phyloP scores from a whole-genome alignment of 2,329 filamentous ascomycete species.

The Juglanconis juglandina region DNA sequence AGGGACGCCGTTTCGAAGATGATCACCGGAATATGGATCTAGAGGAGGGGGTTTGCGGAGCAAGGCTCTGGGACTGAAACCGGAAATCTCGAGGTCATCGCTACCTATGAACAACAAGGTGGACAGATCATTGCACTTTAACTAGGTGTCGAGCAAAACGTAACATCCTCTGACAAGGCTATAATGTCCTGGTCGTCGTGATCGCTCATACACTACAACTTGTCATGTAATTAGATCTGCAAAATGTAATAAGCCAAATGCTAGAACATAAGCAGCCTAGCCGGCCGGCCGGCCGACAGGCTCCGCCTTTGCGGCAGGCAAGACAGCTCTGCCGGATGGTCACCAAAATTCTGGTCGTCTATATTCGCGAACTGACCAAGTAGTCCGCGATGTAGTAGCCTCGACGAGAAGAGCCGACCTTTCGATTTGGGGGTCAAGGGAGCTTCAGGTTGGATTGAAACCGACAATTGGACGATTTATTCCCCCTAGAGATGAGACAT shows the following conservation, averaged over 20 bases:
- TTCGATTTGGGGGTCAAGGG: neutral
- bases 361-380: neutral
- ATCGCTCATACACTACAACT: too few relatives aligned
- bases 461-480: neutral
- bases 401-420: neutral
- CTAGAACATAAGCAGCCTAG: neutral
- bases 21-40: neutral
- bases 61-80: neutral
- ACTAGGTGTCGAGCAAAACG: neutral
- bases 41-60: neutral
- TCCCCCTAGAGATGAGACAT: too few relatives aligned
- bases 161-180: neutral
- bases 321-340: neutral
- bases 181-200: too few relatives aligned
- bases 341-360: neutral
- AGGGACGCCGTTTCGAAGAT: neutral
- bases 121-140: neutral
- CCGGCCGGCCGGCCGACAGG: neutral
- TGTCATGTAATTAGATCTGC: neutral
- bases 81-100: slow-evolving; percentile 1
- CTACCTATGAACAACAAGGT: neutral
- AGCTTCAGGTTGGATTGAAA: neutral
- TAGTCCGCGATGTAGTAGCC: neutral
- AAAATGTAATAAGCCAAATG: neutral
- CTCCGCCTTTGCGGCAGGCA: neutral